Evolutionary conservation across 352 stramenopile species (phyloP), one percentile per base, ranked within the genome.

Genomic region (Albugo laibachii): DNA sequence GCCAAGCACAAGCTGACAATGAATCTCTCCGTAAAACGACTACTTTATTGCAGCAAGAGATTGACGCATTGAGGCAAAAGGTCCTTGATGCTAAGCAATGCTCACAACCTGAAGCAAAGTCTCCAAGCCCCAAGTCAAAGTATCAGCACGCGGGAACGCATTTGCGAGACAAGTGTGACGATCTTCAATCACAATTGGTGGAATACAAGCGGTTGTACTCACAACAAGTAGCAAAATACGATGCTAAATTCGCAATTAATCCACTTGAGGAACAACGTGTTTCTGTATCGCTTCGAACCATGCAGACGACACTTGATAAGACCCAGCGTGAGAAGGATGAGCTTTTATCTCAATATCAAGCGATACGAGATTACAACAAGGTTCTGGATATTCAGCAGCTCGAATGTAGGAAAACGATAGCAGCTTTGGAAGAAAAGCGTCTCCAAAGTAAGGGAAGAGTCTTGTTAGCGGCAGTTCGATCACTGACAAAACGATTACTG

Each of bases 251-350:
- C 18, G 58, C 66, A 2, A 57, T 81, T 12, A 71, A 86, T 36
- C 73, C 70, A 14, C 56, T 75, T 3, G 66, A 61, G 36, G 42
- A 59, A 2, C 70, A 80, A 40, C 58, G 70, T 15, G 61, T 69
- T 8, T 56, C 62, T 1, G 38, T 81, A 19, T 65, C 73, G 0
- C 44, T 42, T 12, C 53, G 59, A 21, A 48, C 58, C 0, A 78
- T 65, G 41, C 65, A 81, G 19, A 57, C 79, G 37, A 87, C 77
- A 12, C 64, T 91, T 61, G 73, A 74, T 46, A 74, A 91, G 44
- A 85, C 86, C 48, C 50, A 83, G 45, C 66, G 61, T 4, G 77
- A 91, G 64, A 74, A 91, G 59, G 77, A 91, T 31, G 24, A 31
- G 24, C 24, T 31, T 10, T 31, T 31, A 31, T 31, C 24, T 31